Conservation (phyloP, 345 rosid genomes). For the Pistacia integerrima region DNA sequence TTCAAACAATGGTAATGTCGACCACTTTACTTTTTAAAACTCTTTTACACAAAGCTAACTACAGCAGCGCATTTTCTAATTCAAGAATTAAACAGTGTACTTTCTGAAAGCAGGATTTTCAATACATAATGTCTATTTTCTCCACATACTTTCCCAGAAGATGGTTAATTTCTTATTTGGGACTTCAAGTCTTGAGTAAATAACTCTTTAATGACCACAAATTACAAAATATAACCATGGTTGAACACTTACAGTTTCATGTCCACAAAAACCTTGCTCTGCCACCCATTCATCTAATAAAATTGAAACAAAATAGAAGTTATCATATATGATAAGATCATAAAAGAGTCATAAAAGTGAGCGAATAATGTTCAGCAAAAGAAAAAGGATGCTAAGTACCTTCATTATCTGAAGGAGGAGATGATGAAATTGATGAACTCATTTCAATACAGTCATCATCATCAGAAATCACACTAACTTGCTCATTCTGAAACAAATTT, state of each 20-base stretch:
- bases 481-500: slow-evolving; percentile 37
- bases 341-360: slow-evolving; percentile 7
- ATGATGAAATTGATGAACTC: slow-evolving; percentile 23
- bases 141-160: neutral
- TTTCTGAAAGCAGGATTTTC: neutral
- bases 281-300: slow-evolving; percentile 23
- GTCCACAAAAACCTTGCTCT: slow-evolving; percentile 30
- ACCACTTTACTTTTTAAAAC: neutral
- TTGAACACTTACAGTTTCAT: slow-evolving; percentile 41
- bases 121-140: neutral
- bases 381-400: slow-evolving; percentile 21
- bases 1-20: neutral
- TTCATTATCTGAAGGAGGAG: slow-evolving; percentile 12
- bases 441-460: slow-evolving; percentile 25
- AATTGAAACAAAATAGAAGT: slow-evolving; percentile 27
- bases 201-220: neutral
- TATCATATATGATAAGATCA: slow-evolving; percentile 13
- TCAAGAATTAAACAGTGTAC: neutral
- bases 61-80: neutral
- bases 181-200: neutral
- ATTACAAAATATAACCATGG: slow-evolving; percentile 4
- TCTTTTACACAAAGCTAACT: neutral
- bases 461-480: slow-evolving; percentile 23
- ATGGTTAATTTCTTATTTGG: neutral
- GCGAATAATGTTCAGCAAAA: neutral